Base-by-base conservation (phyloP, 2,329 filamentous ascomycete genomes). In the Sporothrix mexicana region DNA sequence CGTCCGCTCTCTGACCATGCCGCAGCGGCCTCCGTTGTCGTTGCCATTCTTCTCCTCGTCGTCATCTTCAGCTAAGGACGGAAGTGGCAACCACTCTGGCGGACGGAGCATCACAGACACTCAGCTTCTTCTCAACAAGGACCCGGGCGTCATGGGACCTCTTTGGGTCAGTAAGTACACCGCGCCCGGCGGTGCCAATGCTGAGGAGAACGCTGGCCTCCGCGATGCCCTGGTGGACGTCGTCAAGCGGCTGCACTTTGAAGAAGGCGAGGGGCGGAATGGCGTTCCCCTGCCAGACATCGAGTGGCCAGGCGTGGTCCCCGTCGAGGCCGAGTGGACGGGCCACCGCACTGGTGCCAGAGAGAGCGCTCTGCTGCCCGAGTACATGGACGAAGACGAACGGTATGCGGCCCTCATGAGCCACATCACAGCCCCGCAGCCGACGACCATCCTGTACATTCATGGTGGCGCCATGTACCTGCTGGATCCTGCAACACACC, bases 141-240 rank as follows among this genome's bases (percentile, higher is more conserved):
- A 92, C 71, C 87, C 87, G 0, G 90, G 88, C 0, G 84, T 97
- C 78, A 94, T 93, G 79, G 94, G 94, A 3, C 88, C 88, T 61
- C 89, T 96, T 76, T 98, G 95, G 95, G 86, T 97, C 30, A 91
- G 90, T 77, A 92, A 89, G 71, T 90, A 92, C 57, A 88, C 86
- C 0, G 83, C 93, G 17, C 87, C 89, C 0, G 82, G 83, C 2
- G 92, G 91, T 0, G 84, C 88, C 73, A 88, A 73, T 10, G 73
- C 71, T 5, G 74, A 84, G 79, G 88, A 75, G 17, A 74, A 72
- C 10, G 74, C 84, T 79, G 85, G 78, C 77, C 87, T 90, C 15
- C 82, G 87, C n/a, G 85, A 91, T 59, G 84, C 86, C 1, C 78
- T 94, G 36, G 82, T 94, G 61, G 83, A 88, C 30, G 84, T 83